Evolutionary conservation across 106 monocot species (phyloP), one percentile per base, ranked within the genome.

Genomic region (Narthecium ossifragum): DNA sequence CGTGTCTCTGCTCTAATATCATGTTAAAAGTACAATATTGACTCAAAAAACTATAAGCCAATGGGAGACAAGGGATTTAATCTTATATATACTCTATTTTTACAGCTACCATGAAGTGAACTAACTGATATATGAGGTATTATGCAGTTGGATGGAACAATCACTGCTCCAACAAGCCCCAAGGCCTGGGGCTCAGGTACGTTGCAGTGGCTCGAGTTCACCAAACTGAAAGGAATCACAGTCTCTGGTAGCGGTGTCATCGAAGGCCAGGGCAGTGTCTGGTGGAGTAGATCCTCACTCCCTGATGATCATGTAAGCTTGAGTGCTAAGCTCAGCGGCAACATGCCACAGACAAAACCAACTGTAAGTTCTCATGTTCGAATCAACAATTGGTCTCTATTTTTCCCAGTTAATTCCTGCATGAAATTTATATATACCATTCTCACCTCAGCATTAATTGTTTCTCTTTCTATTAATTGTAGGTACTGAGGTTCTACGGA

Each of bases 401-500:
- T n/a, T n/a, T n/a, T n/a, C n/a, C n/a, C 14, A 0, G 18, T 43
- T 43, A 17, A 13, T 43, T 6, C 18, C 6, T 43, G 1, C 2
- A 43, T 43, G 43, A 18, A 43, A 6, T 17, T 43, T 13, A 43
- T 41, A 8, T 43, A 4, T 43, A 43, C 18, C 4, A 43, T n/a
- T n/a, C n/a, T n/a, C n/a, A n/a, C n/a, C n/a, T n/a, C n/a, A n/a
- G n/a, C n/a, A n/a, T n/a, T n/a, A n/a, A n/a, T n/a, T n/a, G n/a
- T 43, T 17, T 17, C 1, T 43, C 12, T 43, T 13, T 43, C 2
- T 3, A 15, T 39, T 43, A 17, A 4, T 43, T 0, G 53, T 59
- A 85, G 85, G 80, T 73, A 8, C n/a, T 85, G 48, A 75, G 85
- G 49, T 68, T 80, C 53, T 85, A 73, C 46, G 68, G 72, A 10